Base-by-base conservation (phyloP, 306 rosid species). In the Hippophae tibetana region DNA sequence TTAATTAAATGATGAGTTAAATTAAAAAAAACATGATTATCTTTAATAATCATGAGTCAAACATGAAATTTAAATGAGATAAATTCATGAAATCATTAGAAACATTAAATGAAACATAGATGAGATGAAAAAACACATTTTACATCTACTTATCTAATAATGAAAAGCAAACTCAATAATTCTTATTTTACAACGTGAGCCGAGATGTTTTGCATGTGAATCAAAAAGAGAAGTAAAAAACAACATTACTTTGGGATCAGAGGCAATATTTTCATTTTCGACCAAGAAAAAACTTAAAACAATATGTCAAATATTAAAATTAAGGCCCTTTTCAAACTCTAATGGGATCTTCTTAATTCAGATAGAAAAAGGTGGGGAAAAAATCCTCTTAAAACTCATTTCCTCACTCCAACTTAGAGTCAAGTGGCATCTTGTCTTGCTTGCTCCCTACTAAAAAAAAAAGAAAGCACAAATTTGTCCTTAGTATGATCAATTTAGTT, bases 381-480 rank as follows among this genome's bases (percentile, higher is more conserved):
- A 64, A 43, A 25, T 47, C 74, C 43, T 54, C 57, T 4, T 31
- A 31, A 4, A 31, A 31, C 38, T 31, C 38, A 31, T 42, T 66
- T 61, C 69, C 62, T 70, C 75, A 64, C 69, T 54, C 81, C 56
- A 65, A 54, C 47, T 72, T 60, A 42, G 73, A 40, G 58, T 69
- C 66, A 53, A 68, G 62, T 42, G 63, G 52, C 67, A 64, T 72
- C 72, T 67, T 67, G 25, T 50, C 79, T 56, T 76, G 79, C 79
- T 78, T 56, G 27, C 73, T 68, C 26, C 67, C 56, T 27, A 77
- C 82, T 77, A 73, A 55, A 55, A 47, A 56, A 56, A 66, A 47
- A 53, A 52, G 44, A 47, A 40, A 58, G 61, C 2, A 54, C 47
- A 7, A 18, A 11, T 62, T 10, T 3, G 18, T 50, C 45, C 61